These are phyloP conservation scores for Fusarium subglutinans DNA, from an alignment of 2,329 filamentous ascomycete species.

Conservation along the genomic window DNA sequence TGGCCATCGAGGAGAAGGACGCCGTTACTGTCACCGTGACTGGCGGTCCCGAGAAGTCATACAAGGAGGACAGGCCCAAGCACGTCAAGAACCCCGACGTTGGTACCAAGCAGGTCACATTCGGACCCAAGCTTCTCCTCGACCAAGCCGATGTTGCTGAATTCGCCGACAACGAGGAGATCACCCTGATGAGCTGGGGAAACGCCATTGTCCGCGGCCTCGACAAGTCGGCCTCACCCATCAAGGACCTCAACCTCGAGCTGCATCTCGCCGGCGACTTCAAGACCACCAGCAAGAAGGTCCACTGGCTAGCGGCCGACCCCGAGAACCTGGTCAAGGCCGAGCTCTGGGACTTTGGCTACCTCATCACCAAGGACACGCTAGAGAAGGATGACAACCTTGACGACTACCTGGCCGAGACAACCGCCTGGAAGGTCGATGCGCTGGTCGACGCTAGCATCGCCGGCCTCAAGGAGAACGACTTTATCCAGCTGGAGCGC, in stretches of 20 bases:
- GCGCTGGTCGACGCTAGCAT: conserved; percentile 86
- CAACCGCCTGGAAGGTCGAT: conserved; percentile 78
- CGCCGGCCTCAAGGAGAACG: conserved; percentile 79
- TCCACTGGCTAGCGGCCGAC: conserved; percentile 87
- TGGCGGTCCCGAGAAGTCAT: conserved; percentile 70
- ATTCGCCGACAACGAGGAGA: conserved; percentile 87
- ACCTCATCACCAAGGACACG: conserved; percentile 94
- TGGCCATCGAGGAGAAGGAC: conserved; percentile 75
- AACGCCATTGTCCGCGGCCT: conserved; percentile 82
- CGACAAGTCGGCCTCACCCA: conserved; percentile 59
- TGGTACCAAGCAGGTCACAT: conserved; percentile 86
- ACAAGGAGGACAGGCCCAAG: conserved; percentile 80
- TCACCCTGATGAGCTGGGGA: conserved; percentile 97
- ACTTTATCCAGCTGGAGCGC: conserved; percentile 95
- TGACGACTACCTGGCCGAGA: conserved; percentile 82
- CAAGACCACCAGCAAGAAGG: conserved; percentile 95
- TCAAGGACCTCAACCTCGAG: conserved; percentile 80
- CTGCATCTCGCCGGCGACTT: conserved; percentile 94
- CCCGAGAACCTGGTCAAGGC: conserved; percentile 81
- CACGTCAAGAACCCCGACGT: conserved; percentile 89
- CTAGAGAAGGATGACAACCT: conserved; percentile 87
- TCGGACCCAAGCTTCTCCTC: conserved; percentile 77
- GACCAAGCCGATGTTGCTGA: conserved; percentile 87
- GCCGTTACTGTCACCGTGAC: conserved; percentile 75
- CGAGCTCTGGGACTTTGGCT: conserved; percentile 94